Evolutionary conservation across 2,329 filamentous ascomycete species (phyloP), one percentile per base, ranked within the genome.

Genomic region (Mollisia scopiformis): DNA sequence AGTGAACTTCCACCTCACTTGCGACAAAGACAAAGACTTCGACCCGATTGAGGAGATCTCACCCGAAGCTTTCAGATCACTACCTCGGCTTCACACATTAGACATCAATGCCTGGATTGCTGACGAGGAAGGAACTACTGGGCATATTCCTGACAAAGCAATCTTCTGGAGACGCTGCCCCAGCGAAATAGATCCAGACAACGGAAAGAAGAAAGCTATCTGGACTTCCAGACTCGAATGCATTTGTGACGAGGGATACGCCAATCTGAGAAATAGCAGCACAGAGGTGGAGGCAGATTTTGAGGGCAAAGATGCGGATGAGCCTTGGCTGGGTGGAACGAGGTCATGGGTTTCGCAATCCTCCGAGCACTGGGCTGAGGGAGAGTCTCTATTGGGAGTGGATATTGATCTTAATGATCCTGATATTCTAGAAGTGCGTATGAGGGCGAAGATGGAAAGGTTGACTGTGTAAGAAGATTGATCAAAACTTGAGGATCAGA

Each of bases 11-110:
- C 11, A 35, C 1, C 30, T 58, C n/a, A 33, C 14, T 16, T 41
- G 21, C 50, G 55, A 62, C 35, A 55, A 62, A 16, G 59, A 62
- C 41, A 41, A 58, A 35, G 59, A 62, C 37, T 58, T 62, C 43
- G 55, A 62, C 33, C 37, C 50, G 11, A 55, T 62, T 11, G 35
- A 11, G 7, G 19, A 62, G 2, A 33, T 62, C n/a, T 23, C 25
- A 14, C 53, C n/a, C 10, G 23, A 46, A 14, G 55, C 58, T 13
- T 62, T 62, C 37, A 56, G 33, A 33, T 37, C n/a, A 7, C 28
- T 55, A 6, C 30, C n/a, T 21, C 55, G 41, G 7, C 49, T 62
- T 11, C 59, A 58, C 39, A 62, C 55, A 27, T 58, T 51, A n/a
- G 59, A 62, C 37, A 55, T 62, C 37, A 35, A 58, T 52, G 59